These are phyloP conservation scores for Lyophyllum shimeji DNA, from an alignment of 768 basidiomycete species.

Conservation along the genomic window DNA sequence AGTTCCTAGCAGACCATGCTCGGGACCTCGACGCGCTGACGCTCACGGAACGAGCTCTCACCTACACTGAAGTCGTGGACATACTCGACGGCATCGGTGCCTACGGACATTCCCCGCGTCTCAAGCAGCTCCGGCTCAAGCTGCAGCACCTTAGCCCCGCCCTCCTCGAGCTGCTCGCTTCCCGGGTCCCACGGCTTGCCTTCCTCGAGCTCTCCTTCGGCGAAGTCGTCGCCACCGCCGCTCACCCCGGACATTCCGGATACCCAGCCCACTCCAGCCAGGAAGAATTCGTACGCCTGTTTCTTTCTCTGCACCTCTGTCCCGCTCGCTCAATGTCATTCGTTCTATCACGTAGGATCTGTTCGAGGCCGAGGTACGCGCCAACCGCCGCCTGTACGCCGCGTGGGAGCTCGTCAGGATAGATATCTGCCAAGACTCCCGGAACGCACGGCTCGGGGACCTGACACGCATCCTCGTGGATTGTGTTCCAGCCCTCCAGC, in stretches of 20 bases:
- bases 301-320: neutral
- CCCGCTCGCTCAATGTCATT: neutral
- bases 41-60: constrained; percentile 37
- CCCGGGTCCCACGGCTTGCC: constrained; percentile 20
- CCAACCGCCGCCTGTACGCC: constrained; percentile 3
- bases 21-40: constrained; percentile 30
- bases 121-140: constrained; percentile 20
- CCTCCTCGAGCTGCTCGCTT: constrained; percentile 23
- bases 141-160: constrained; percentile 23
- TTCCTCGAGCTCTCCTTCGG: constrained; percentile 23
- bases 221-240: constrained; percentile 15
- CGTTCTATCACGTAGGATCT: constrained; percentile 3
- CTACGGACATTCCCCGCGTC: constrained; percentile 3
- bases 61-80: constrained; percentile 25
- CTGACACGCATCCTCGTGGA: constrained; percentile 9
- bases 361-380: constrained; percentile 7
- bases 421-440: constrained; percentile 2
- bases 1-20: constrained; percentile 30
- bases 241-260: neutral
- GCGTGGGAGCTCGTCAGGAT: constrained; percentile 14
- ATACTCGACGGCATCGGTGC: constrained; percentile 25
- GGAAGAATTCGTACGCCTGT: constrained; percentile 13
- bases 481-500: constrained; percentile 14
- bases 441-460: neutral
- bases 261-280: neutral